Conservation (phyloP, 495 filamentous ascomycete genomes). For the Chaetomium cochliodes region DNA sequence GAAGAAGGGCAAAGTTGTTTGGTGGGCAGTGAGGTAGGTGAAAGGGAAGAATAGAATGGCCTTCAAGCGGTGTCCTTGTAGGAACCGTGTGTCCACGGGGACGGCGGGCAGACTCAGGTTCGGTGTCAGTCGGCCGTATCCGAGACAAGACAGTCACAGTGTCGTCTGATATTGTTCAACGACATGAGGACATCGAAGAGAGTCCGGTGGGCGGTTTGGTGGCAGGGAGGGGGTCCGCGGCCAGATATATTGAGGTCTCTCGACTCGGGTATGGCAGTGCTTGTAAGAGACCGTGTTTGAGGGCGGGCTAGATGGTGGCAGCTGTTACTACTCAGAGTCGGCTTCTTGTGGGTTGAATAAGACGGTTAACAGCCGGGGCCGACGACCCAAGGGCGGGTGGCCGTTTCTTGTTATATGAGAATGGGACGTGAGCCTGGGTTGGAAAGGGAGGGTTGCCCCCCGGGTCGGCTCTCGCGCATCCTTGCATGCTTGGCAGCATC, state of each 20-base stretch:
- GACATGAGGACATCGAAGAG: constrained; percentile 45
- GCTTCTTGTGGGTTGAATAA: constrained; percentile 7
- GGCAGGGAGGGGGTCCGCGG: constrained; percentile 14
- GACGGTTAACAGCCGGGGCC: constrained; percentile 15
- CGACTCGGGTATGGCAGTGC: constrained; percentile 5
- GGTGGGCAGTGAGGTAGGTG: neutral
- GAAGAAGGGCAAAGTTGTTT: neutral
- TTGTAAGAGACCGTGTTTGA: constrained; percentile 23
- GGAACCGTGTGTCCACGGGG: constrained; percentile 34
- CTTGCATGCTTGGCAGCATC: neutral
- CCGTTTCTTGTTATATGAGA: constrained; percentile 17
- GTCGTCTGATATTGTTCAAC: constrained; percentile 39
- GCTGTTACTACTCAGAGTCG: constrained; percentile 13
- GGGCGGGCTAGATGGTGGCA: constrained; percentile 17
- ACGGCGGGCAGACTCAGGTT: constrained; percentile 24
- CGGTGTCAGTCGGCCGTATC: constrained; percentile 46
- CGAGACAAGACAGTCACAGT: constrained; percentile 38
- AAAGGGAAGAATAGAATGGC: constrained; percentile 10
- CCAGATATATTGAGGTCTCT: constrained; percentile 18
- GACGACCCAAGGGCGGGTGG: constrained; percentile 23
- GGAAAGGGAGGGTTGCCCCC: neutral
- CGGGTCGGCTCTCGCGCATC: neutral
- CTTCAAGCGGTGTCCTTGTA: constrained; percentile 9
- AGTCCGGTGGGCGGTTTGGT: constrained; percentile 12
- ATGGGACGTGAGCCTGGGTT: neutral